These are phyloP conservation scores for Trichocladium antarcticum DNA, from an alignment of 495 filamentous ascomycete genomes.

Conservation along the genomic window DNA sequence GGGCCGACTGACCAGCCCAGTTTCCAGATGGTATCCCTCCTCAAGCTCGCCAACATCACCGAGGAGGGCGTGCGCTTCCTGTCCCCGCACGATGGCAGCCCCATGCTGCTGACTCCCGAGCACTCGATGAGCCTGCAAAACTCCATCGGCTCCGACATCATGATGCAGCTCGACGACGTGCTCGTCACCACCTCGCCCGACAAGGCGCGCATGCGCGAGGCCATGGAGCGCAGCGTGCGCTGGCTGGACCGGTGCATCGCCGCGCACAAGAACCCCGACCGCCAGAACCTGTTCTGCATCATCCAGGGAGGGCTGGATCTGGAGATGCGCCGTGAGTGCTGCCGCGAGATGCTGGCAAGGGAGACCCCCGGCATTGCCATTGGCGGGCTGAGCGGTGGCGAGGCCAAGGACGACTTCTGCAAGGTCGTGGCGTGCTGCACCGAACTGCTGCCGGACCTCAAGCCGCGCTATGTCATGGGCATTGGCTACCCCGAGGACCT, in stretches of 20 bases:
- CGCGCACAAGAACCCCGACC: conserved; percentile 69
- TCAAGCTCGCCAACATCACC: conserved; percentile 87
- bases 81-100: conserved; percentile 83
- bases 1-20: conserved; percentile 35
- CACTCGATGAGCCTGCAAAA: conserved; percentile 96
- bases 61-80: conserved; percentile 94
- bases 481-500: conserved; percentile 95
- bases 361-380: conserved; percentile 96
- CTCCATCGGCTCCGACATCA: conserved; percentile 94
- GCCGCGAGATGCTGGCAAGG: conserved; percentile 76
- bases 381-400: conserved; percentile 81
- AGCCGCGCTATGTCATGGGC: conserved; percentile 97
- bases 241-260: conserved; percentile 96
- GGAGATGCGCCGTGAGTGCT: conserved; percentile 77
- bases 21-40: conserved; percentile 96
- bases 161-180: conserved; percentile 98
- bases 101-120: conserved; percentile 97
- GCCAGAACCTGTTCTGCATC: conserved; percentile 96
- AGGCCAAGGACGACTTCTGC: conserved; percentile 49
- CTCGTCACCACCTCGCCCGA: conserved; percentile 92
- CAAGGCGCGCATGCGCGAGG: conserved; percentile 72
- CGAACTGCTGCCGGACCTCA: conserved; percentile 68
- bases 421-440: conserved; percentile 76
- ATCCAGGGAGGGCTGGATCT: conserved; percentile 93
- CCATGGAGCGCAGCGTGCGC: conserved; percentile 92